Conservation (phyloP, 2,329 filamentous ascomycete species). For the Aspergillus aculeatus region DNA sequence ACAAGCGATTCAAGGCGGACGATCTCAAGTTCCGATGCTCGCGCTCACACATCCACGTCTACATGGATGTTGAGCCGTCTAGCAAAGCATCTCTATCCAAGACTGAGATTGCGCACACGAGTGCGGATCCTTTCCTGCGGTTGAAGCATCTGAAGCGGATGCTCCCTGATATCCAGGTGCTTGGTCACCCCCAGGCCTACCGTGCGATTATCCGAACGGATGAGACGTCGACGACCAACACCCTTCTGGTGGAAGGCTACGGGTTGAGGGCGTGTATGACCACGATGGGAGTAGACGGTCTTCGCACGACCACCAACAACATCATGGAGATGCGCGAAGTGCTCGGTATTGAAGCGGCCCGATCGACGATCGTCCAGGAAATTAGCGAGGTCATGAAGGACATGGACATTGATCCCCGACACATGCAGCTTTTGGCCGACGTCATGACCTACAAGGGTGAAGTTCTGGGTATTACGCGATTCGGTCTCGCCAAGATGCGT, state of each 20-base stretch:
- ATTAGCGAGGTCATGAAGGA: slow-evolving; percentile 85
- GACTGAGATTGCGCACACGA: slow-evolving; percentile 45
- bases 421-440: slow-evolving; percentile 95
- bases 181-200: slow-evolving; percentile 80
- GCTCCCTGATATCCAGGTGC: slow-evolving; percentile 80
- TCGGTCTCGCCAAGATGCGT: slow-evolving; percentile 93
- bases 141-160: slow-evolving; percentile 82
- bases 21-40: slow-evolving; percentile 61
- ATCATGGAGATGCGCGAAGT: slow-evolving; percentile 87
- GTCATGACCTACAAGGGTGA: slow-evolving; percentile 99
- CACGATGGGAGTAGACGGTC: slow-evolving; percentile 84
- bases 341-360: slow-evolving; percentile 91
- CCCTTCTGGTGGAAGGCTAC: slow-evolving; percentile 89
- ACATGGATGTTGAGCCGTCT: slow-evolving; percentile 54
- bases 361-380: slow-evolving; percentile 83
- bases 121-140: slow-evolving; percentile 52
- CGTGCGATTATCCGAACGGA: slow-evolving; percentile 87
- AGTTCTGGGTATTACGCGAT: slow-evolving; percentile 92
- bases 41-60: slow-evolving; percentile 66
- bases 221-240: slow-evolving; percentile 65
- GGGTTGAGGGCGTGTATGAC: slow-evolving; percentile 87
- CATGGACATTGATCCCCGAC: slow-evolving; percentile 94
- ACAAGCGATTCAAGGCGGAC: slow-evolving; percentile 70
- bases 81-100: slow-evolving; percentile 39
- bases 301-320: slow-evolving; percentile 72